Conservation (phyloP, 106 monocot species). For the Platanthera guangdongensis region DNA sequence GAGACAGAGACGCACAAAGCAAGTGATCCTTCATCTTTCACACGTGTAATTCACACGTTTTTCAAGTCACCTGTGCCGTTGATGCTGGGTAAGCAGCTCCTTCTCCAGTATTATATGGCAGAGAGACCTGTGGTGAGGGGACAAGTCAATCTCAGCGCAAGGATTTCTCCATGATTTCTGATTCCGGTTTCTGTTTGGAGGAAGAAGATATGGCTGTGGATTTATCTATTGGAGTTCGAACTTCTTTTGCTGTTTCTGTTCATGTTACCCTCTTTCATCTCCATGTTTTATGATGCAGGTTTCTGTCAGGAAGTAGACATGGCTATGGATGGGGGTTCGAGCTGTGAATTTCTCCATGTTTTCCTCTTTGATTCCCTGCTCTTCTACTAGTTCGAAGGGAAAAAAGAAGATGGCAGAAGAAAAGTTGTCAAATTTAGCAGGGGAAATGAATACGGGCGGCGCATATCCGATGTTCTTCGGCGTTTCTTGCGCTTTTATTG, state of each 20-base stretch:
- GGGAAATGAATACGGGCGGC: not conserved
- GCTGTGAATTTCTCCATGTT: not conserved
- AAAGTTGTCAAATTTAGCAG: not conserved
- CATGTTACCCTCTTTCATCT: too few species aligned
- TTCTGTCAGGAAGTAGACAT: not conserved
- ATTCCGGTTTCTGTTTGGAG: not conserved
- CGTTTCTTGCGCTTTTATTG: slow-evolving; percentile 24
- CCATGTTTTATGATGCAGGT: not conserved
- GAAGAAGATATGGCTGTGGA: not conserved
- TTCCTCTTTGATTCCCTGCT: not conserved
- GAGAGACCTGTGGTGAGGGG: not conserved
- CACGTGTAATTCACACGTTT: not conserved
- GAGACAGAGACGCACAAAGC: not conserved
- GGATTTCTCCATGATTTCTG: not conserved
- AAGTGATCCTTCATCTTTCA: not conserved
- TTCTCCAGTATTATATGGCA: not conserved
- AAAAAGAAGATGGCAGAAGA: slow-evolving; percentile 1
- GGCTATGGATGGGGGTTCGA: not conserved
- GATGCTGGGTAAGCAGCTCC: not conserved
- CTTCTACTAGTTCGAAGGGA: not conserved
- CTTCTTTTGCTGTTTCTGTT: too few species aligned
- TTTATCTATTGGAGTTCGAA: not conserved
- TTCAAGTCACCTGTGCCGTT: not conserved
- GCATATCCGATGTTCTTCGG: slow-evolving; percentile 13
- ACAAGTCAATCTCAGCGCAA: not conserved